Percentiles rank a stretch among this genome's conserved stretches.
Conservation (phyloP, 1,139 yeast genomes). For the Scheffersomyces quercinus region DNA sequence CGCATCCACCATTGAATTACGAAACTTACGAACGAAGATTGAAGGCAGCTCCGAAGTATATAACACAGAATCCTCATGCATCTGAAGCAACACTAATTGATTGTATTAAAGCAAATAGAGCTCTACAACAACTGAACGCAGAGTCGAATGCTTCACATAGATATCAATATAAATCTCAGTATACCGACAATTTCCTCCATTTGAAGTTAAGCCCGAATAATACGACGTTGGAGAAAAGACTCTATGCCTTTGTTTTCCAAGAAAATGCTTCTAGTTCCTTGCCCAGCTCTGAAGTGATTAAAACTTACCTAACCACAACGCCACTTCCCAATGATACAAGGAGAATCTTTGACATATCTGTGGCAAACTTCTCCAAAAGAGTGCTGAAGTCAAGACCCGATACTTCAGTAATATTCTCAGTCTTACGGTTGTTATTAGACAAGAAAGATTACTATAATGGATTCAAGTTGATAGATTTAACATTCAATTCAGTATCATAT, state of each 20-base stretch:
- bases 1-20: constrained; percentile 26
- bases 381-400: constrained; percentile 3
- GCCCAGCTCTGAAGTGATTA: constrained; percentile 3
- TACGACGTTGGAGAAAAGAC: constrained; percentile 5
- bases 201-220: constrained; percentile 2
- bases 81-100: constrained; percentile 18
- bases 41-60: constrained; percentile 7
- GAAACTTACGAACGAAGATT: constrained; percentile 26
- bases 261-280: neutral
- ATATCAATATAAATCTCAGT: too few species aligned
- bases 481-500: constrained; percentile 12
- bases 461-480: constrained; percentile 32
- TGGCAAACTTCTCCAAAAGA: constrained; percentile 2
- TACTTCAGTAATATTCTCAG: constrained; percentile 13
- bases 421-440: constrained; percentile 23
- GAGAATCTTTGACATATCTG: constrained; percentile 16
- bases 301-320: constrained; percentile 18
- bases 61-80: constrained; percentile 1
- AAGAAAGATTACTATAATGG: constrained; percentile 37
- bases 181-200: neutral
- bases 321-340: constrained; percentile 25
- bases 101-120: constrained; percentile 25
- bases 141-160: neutral
- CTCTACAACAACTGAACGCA: constrained; percentile 14
- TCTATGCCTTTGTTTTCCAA: constrained; percentile 2